Percentiles rank a stretch among this genome's conserved stretches.
Conservation (phyloP, 345 rosid genomes). For the Isatis tinctoria region DNA sequence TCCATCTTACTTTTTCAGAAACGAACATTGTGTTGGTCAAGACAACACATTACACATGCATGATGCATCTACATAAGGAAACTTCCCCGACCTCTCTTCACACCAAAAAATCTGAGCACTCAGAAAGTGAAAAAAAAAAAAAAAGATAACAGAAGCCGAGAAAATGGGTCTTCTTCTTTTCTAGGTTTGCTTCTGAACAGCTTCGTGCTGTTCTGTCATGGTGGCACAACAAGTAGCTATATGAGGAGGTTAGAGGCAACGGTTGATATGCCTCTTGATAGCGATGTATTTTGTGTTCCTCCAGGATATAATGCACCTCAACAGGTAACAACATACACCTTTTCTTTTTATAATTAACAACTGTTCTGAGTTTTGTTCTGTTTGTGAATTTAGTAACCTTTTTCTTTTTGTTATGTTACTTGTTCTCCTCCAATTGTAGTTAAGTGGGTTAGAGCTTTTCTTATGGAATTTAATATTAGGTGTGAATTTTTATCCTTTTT, state of each 20-base stretch:
- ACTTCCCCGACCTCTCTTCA: no score
- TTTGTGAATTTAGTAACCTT: no score
- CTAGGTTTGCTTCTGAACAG: slow-evolving; percentile 38
- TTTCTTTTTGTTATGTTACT: background rate
- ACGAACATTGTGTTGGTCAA: no score
- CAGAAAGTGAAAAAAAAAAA: no score
- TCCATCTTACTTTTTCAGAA: no score
- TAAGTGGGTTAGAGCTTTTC: background rate
- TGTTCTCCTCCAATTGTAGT: background rate
- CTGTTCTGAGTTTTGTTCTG: background rate
- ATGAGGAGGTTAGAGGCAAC: slow-evolving; percentile 50
- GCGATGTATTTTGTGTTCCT: slow-evolving; percentile 66
- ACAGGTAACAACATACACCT: slow-evolving; percentile 47
- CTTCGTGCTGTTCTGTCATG: slow-evolving; percentile 40
- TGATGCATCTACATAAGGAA: no score
- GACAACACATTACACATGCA: no score
- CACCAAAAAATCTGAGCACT: no score
- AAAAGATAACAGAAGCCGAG: no score
- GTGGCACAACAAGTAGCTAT: slow-evolving; percentile 62
- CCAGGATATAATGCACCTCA: slow-evolving; percentile 88
- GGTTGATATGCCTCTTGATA: slow-evolving; percentile 71
- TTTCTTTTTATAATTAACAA: no score
- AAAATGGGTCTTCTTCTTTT: slow-evolving; percentile 26
- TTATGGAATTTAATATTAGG: background rate
- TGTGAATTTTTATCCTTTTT: background rate